These are phyloP conservation scores for Lichtheimia corymbifera DNA, from an alignment of 371 early-diverging fungal species.

Conservation along the genomic window DNA sequence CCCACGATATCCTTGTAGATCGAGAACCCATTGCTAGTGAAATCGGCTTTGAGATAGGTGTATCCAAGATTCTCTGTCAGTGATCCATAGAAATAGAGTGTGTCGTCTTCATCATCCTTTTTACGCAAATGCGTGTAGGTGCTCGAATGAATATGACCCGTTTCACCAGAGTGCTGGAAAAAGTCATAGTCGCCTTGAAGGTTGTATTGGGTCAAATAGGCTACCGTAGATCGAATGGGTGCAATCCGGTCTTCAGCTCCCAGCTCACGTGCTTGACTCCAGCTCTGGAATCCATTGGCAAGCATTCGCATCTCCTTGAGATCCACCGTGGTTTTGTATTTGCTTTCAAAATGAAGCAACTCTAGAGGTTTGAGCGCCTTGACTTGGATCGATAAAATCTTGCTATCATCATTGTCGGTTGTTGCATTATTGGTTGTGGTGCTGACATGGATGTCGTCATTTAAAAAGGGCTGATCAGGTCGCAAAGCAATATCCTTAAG, in stretches of 20 bases:
- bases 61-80: slow-evolving; percentile 54
- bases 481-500: slow-evolving; percentile 21
- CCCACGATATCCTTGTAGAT: slow-evolving; percentile 53
- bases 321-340: slow-evolving; percentile 23
- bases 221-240: slow-evolving; percentile 36
- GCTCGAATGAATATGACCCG: slow-evolving; percentile 55
- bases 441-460: slow-evolving; percentile 20
- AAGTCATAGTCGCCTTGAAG: slow-evolving; percentile 58
- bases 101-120: slow-evolving; percentile 31
- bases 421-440: slow-evolving; percentile 15
- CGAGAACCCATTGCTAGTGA: slow-evolving; percentile 31
- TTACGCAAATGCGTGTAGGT: slow-evolving; percentile 52
- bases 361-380: slow-evolving; percentile 28
- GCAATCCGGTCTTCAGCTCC: slow-evolving; percentile 29
- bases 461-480: slow-evolving; percentile 18
- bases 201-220: slow-evolving; percentile 44
- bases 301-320: slow-evolving; percentile 42
- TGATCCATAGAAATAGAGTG: slow-evolving; percentile 49
- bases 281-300: slow-evolving; percentile 63
- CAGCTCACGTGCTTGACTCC: slow-evolving; percentile 53
- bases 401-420: slow-evolving; percentile 15
- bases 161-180: slow-evolving; percentile 50
- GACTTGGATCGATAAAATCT: slow-evolving; percentile 11
- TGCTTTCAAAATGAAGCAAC: slow-evolving; percentile 31
- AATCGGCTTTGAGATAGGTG: slow-evolving; percentile 55